A percentile compares a stretch with the other conserved stretches of the same genome.
Conservation (phyloP, 495 filamentous ascomycete genomes). For the Gamarada debralockiae region DNA sequence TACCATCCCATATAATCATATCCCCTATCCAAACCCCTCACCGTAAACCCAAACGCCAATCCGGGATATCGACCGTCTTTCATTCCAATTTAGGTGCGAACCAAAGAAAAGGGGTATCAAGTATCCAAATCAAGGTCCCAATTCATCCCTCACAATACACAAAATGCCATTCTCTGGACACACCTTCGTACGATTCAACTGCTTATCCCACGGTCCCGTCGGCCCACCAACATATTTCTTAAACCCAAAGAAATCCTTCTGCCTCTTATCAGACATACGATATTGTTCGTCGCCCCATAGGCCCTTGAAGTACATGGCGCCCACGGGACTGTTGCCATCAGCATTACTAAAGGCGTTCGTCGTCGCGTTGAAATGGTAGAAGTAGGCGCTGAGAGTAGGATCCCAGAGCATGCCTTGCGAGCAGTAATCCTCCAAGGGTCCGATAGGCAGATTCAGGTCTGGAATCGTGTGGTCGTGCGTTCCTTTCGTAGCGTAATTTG, state of each 20-base stretch:
- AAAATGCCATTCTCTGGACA: slow-evolving; percentile 24
- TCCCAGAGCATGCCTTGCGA: slow-evolving; percentile 93
- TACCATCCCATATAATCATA: too few species aligned
- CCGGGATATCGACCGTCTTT: too few species aligned
- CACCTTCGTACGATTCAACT: slow-evolving; percentile 22
- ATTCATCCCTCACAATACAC: slow-evolving; percentile 22
- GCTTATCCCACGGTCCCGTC: slow-evolving; percentile 79
- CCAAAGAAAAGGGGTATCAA: too few species aligned
- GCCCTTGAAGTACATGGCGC: slow-evolving; percentile 84
- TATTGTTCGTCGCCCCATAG: slow-evolving; percentile 93
- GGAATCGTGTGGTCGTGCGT: slow-evolving; percentile 47
- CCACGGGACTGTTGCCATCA: slow-evolving; percentile 59
- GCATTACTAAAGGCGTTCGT: slow-evolving; percentile 40
- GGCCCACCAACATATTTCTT: slow-evolving; percentile 92
- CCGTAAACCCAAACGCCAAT: background rate
- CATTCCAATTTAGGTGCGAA: too few species aligned
- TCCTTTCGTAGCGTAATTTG: slow-evolving; percentile 87
- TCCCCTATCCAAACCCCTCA: too few species aligned
- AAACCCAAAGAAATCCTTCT: slow-evolving; percentile 69
- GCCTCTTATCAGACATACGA: slow-evolving; percentile 70
- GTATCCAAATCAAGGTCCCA: background rate
- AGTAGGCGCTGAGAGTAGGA: slow-evolving; percentile 60
- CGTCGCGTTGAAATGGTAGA: slow-evolving; percentile 20
- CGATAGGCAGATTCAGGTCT: slow-evolving; percentile 81
- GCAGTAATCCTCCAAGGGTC: slow-evolving; percentile 81